Evolutionary conservation across 1,284 basidiomycete genomes (phyloP).

Genomic region (Papiliotrema fonsecae): DNA sequence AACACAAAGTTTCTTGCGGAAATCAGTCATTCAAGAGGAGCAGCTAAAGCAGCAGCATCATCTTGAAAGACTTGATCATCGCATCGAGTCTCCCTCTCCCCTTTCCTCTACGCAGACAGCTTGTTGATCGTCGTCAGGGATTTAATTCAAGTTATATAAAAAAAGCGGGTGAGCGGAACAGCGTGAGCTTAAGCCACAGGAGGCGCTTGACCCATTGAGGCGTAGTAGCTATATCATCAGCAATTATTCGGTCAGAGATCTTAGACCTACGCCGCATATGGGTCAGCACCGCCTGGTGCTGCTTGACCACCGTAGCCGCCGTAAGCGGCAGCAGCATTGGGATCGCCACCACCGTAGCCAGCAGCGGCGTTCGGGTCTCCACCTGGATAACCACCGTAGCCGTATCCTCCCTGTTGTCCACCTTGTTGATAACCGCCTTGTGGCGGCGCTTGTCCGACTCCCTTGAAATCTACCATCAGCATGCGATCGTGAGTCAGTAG

Average conservation of each 20-base stretch:
- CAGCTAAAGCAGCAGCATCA: not conserved
- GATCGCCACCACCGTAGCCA: slow-evolving; percentile 26
- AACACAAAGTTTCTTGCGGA: not conserved
- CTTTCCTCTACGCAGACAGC: no score
- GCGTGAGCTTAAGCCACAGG: slow-evolving; percentile 10
- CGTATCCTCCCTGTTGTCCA: slow-evolving; percentile 2
- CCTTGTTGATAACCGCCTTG: slow-evolving; percentile 1
- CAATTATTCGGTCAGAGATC: not conserved
- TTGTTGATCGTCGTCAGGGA: no score
- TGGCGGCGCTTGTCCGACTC: slow-evolving; percentile 7
- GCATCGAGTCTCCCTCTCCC: no score
- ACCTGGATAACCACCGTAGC: no score
- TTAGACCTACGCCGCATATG: slow-evolving; percentile 40
- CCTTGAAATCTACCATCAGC: slow-evolving; percentile 7
- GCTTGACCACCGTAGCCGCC: slow-evolving; percentile 11
- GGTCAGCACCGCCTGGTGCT: slow-evolving; percentile 16
- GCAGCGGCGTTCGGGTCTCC: no score
- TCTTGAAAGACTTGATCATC: not conserved
- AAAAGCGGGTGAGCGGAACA: not conserved
- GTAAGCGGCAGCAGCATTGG: slow-evolving; percentile 5
- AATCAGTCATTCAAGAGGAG: no score
- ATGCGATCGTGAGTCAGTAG: not conserved
- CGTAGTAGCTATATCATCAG: slow-evolving; percentile 25
- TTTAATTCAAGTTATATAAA: no score
- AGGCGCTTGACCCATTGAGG: slow-evolving; percentile 28